Conservation (phyloP, 805 yeast species). For the Osmozyma mogii region DNA sequence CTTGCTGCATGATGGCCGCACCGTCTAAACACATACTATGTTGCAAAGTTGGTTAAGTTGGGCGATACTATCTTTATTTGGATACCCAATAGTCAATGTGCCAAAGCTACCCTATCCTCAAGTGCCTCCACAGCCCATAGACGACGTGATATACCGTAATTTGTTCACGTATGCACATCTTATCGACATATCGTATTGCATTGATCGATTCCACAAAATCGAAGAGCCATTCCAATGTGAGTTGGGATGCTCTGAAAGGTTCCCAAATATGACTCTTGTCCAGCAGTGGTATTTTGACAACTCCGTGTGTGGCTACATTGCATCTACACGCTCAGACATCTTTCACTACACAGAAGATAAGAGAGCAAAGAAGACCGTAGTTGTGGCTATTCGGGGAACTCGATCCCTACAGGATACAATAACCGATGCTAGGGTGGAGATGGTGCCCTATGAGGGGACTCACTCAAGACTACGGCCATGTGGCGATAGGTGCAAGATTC, state of each 20-base stretch:
- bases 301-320: conserved; percentile 33
- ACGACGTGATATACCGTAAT: conserved; percentile 17
- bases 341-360: conserved; percentile 12
- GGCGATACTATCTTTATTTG: no score
- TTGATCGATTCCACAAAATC: conserved; percentile 22
- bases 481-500: conserved; percentile 29
- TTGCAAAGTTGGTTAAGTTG: no score
- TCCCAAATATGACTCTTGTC: conserved; percentile 30
- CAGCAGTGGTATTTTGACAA: conserved; percentile 32
- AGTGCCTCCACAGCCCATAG: conserved; percentile 17
- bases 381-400: conserved; percentile 35
- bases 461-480: conserved; percentile 19
- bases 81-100: no score
- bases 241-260: conserved; percentile 23
- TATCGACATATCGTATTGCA: conserved; percentile 37
- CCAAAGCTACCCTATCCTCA: no score
- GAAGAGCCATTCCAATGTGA: conserved; percentile 33
- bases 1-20: no score
- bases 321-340: conserved; percentile 21
- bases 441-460: conserved; percentile 20
- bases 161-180: conserved; percentile 33
- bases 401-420: conserved; percentile 32
- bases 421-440: conserved; percentile 32
- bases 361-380: conserved; percentile 18
- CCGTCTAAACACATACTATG: no score